Conservation (phyloP, 1,284 basidiomycete species). For the Cutaneotrichosporon curvatum region DNA sequence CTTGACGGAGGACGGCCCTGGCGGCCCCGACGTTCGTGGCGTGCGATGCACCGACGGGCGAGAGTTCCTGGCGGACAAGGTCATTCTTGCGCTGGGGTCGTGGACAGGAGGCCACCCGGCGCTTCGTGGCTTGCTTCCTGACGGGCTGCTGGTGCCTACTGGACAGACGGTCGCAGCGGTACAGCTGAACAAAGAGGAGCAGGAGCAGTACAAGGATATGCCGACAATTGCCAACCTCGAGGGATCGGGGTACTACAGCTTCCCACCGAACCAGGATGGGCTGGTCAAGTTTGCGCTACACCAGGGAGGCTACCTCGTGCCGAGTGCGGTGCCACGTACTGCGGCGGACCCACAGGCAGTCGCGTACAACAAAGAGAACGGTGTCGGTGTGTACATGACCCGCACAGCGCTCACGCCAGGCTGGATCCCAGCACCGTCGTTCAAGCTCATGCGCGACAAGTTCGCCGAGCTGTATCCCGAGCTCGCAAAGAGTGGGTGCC, state of each 20-base stretch:
- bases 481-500: slow-evolving; percentile 16
- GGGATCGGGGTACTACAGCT: slow-evolving; percentile 61
- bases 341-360: no score
- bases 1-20: no score
- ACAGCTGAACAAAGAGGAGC: slow-evolving; percentile 60
- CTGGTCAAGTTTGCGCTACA: slow-evolving; percentile 43
- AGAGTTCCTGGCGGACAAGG: slow-evolving; percentile 39
- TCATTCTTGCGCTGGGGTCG: slow-evolving; percentile 33
- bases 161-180: slow-evolving; percentile 64
- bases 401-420: no score
- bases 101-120: slow-evolving; percentile 31
- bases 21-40: slow-evolving; percentile 49
- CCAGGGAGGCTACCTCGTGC: slow-evolving; percentile 29
- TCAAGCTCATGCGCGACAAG: no score
- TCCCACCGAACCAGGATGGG: slow-evolving; percentile 50
- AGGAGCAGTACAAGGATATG: slow-evolving; percentile 52
- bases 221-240: slow-evolving; percentile 72
- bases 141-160: slow-evolving; percentile 13
- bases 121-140: slow-evolving; percentile 16
- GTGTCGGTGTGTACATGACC: no score
- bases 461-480: slow-evolving; percentile 18
- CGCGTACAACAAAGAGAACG: no score
- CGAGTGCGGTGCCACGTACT: slow-evolving; percentile 13
- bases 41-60: slow-evolving; percentile 52
- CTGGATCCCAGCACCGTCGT: no score